Conservation (phyloP, 2,329 filamentous ascomycete genomes). For the Samsoniella hepiali region DNA sequence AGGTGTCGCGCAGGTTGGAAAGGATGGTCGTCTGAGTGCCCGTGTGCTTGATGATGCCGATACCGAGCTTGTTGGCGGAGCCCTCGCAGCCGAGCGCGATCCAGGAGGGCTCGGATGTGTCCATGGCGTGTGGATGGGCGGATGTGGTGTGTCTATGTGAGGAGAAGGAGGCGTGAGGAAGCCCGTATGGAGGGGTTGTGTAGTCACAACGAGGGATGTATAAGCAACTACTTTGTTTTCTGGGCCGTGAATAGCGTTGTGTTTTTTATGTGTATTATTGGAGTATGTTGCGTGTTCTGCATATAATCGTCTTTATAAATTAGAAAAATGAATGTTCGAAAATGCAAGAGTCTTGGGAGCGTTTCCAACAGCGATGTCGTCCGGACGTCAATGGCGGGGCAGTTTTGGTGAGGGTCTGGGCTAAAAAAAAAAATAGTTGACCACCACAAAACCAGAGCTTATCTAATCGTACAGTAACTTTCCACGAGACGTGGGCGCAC, state of each 20-base stretch:
- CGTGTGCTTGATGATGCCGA: slow-evolving; percentile 84
- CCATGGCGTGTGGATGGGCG: slow-evolving; percentile 22
- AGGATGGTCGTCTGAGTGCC: slow-evolving; percentile 62
- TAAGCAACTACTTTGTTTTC: background rate
- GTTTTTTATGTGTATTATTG: too few species aligned
- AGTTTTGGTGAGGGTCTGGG: background rate
- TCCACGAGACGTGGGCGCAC: background rate
- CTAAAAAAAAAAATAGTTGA: slow-evolving; percentile 4
- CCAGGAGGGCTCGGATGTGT: slow-evolving; percentile 37
- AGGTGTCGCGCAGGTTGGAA: slow-evolving; percentile 92
- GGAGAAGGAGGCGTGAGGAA: background rate
- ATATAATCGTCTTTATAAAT: too few species aligned
- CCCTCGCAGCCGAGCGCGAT: slow-evolving; percentile 70
- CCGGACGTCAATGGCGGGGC: slow-evolving; percentile 12
- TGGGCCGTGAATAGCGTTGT: too few species aligned
- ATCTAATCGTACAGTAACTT: slow-evolving; percentile 16
- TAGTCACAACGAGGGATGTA: background rate
- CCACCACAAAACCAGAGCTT: background rate
- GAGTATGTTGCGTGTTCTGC: too few species aligned
- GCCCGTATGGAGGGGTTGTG: slow-evolving; percentile 4
- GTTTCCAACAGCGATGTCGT: background rate
- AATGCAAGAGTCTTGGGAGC: background rate
- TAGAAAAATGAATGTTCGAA: too few species aligned
- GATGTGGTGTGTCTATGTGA: background rate
- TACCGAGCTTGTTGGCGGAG: slow-evolving; percentile 95